Conservation (phyloP, 805 yeast species). For the Starmerella bombicola region DNA sequence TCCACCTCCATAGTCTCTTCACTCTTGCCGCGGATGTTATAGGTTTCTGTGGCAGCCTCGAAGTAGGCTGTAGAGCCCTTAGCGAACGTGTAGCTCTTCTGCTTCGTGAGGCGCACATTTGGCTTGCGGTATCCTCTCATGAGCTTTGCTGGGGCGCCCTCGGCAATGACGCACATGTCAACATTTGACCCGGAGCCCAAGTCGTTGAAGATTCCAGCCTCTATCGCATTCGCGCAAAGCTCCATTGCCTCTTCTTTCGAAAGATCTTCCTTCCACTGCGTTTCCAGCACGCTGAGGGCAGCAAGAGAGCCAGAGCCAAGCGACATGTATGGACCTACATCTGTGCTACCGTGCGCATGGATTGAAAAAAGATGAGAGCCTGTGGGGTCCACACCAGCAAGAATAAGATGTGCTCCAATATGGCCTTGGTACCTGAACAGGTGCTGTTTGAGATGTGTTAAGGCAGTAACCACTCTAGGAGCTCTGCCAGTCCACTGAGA, state of each 20-base stretch:
- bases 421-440: conserved; percentile 95
- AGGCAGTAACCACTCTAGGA: conserved; percentile 87
- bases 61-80: conserved; percentile 87
- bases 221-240: conserved; percentile 83
- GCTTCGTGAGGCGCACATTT: conserved; percentile 72
- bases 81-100: conserved; percentile 68
- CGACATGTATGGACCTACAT: conserved; percentile 83
- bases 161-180: conserved; percentile 93
- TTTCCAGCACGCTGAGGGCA: conserved; percentile 94
- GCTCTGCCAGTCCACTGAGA: conserved; percentile 68
- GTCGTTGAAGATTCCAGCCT: conserved; percentile 98
- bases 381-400: conserved; percentile 96
- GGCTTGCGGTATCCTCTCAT: conserved; percentile 84
- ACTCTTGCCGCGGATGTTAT: conserved; percentile 28
- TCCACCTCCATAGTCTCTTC: conserved; percentile 45
- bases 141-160: conserved; percentile 61
- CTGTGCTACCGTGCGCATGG: conserved; percentile 97
- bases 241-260: conserved; percentile 82
- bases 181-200: conserved; percentile 98
- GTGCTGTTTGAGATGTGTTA: conserved; percentile 89
- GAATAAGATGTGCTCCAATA: conserved; percentile 91
- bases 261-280: conserved; percentile 69
- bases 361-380: conserved; percentile 87
- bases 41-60: conserved; percentile 47
- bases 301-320: conserved; percentile 96